Conservation (phyloP, 495 filamentous ascomycete genomes). For the Amphirosellinia nigrospora region DNA sequence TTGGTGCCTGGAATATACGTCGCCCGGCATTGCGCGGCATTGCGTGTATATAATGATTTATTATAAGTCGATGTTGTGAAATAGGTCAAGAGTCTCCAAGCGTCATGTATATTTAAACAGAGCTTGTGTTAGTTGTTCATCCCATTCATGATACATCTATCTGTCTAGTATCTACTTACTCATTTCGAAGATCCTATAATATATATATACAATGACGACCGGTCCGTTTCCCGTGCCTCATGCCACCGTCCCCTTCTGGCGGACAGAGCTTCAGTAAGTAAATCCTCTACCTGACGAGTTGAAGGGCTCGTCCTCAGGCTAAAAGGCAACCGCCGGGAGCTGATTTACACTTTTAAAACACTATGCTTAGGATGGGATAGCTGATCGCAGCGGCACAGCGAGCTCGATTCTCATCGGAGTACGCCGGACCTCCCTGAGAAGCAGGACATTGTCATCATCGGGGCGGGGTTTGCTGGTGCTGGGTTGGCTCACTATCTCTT, state of each 20-base stretch:
- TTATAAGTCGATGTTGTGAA: background rate
- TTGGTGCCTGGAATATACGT: background rate
- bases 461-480: constrained; percentile 43
- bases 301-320: background rate
- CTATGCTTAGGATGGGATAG: background rate
- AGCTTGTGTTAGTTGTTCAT: background rate
- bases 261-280: constrained; percentile 39
- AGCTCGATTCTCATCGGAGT: constrained; percentile 45
- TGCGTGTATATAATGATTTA: background rate
- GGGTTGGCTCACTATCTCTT: constrained; percentile 39
- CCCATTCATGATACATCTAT: background rate
- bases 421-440: constrained; percentile 41
- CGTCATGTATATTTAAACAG: too few species aligned
- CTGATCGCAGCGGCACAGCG: background rate
- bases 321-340: background rate
- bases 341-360: background rate
- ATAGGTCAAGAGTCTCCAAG: background rate
- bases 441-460: constrained; percentile 46
- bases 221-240: constrained; percentile 38
- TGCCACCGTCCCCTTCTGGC: constrained; percentile 46
- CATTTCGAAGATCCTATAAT: background rate
- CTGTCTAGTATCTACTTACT: background rate
- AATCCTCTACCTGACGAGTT: background rate
- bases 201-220: constrained; percentile 3
- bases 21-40: background rate